phyloP scores from a whole-genome alignment of 176 grass and related monocot species.

The Dactylis glomerata region DNA sequence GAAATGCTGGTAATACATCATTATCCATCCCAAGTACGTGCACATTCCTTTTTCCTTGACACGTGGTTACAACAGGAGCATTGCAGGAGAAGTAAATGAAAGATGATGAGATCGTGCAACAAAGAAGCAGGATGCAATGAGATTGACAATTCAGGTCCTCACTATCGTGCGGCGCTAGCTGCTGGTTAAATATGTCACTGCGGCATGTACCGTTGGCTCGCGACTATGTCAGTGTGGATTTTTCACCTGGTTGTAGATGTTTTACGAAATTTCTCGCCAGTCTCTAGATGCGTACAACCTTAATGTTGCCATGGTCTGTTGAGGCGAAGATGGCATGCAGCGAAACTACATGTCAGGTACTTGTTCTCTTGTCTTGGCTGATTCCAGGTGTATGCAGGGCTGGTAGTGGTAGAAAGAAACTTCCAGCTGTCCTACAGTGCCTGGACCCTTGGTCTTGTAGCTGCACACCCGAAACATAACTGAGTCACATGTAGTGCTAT shows the following conservation, averaged over 20 bases:
- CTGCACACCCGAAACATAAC: neutral
- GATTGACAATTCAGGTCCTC: neutral
- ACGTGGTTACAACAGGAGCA: constrained; percentile 61
- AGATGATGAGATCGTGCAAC: constrained; percentile 49
- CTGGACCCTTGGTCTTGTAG: neutral
- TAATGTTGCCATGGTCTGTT: neutral
- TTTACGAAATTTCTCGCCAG: neutral
- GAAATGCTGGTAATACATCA: neutral
- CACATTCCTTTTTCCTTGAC: constrained; percentile 46
- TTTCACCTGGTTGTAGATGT: neutral
- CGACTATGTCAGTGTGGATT: neutral
- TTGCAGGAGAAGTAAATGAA: constrained; percentile 95
- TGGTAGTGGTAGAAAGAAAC: neutral
- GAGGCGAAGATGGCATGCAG: neutral
- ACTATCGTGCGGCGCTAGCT: neutral
- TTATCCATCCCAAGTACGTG: neutral
- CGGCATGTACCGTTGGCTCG: neutral
- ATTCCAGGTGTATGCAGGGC: neutral
- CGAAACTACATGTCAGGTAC: too few species aligned
- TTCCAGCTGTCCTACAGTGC: neutral
- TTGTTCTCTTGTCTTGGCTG: neutral
- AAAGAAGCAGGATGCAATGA: constrained; percentile 35
- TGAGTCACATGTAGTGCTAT: too few species aligned
- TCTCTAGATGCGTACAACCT: neutral
- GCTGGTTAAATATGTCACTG: neutral